phyloP scores from a whole-genome alignment of 768 basidiomycete genomes.

The Collybia sp. region DNA sequence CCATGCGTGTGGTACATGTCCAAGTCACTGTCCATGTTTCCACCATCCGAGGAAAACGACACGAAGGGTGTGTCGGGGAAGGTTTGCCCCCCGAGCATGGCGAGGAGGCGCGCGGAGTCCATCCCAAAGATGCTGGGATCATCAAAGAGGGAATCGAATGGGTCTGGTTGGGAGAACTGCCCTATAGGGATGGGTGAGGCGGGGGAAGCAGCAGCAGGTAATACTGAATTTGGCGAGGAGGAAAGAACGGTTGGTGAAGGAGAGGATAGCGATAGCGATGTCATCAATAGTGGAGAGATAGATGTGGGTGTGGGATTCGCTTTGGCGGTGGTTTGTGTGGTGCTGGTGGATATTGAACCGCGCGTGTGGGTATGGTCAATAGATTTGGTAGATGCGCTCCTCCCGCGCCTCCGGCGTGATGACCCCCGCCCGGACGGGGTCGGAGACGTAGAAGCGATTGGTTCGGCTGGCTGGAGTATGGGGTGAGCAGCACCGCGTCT shows the following conservation, averaged over 20 bases:
- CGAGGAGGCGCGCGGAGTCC: constrained; percentile 22
- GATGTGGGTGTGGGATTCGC: neutral
- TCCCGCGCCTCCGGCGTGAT: neutral
- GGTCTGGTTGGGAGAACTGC: neutral
- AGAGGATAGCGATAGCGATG: neutral
- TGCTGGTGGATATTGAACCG: neutral
- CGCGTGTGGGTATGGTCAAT: neutral
- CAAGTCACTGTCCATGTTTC: neutral
- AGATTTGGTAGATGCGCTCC: neutral
- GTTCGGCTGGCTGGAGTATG: neutral
- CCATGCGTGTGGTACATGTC: neutral
- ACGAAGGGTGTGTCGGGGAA: constrained; percentile 34
- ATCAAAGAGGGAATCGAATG: neutral
- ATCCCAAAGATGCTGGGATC: neutral
- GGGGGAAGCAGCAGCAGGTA: neutral
- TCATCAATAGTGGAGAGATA: neutral
- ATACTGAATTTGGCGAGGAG: neutral
- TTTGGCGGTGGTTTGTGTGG: neutral
- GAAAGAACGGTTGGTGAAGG: neutral
- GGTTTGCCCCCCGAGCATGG: constrained; percentile 36
- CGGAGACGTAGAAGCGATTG: neutral
- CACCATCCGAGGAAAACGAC: constrained; percentile 1
- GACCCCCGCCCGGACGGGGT: neutral
- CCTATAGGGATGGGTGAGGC: neutral
- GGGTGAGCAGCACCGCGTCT: constrained; percentile 13